A percentile compares a stretch with the other conserved stretches of the same genome.
phyloP scores from a whole-genome alignment of 2,329 filamentous ascomycete genomes.

The Epichloe elymi region DNA sequence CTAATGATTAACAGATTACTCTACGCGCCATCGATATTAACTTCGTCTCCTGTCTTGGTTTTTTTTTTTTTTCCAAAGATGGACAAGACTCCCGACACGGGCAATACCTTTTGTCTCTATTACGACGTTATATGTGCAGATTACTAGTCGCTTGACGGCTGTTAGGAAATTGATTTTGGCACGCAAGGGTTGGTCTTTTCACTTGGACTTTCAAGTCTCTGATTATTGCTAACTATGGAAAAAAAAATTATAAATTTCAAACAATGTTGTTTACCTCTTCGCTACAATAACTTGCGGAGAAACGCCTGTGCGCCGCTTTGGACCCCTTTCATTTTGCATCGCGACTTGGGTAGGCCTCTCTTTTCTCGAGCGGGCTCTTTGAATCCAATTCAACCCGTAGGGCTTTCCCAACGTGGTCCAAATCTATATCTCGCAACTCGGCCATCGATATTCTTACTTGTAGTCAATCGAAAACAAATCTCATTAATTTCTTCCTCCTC shows the following conservation, averaged over 20 bases:
- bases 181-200: conserved; percentile 16
- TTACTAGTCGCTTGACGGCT: background rate
- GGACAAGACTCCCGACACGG: background rate
- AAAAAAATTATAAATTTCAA: background rate
- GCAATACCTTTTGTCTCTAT: background rate
- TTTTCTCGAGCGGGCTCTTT: background rate
- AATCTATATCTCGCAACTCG: background rate
- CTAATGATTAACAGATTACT: conserved; percentile 17
- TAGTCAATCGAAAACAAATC: background rate
- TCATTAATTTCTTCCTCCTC: background rate
- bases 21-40: conserved; percentile 25
- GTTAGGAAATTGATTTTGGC: background rate
- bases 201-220: conserved; percentile 4
- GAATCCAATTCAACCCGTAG: background rate
- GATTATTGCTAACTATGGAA: conserved; percentile 4
- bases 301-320: background rate
- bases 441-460: background rate
- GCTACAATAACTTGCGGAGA: background rate
- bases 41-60: background rate
- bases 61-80: background rate
- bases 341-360: background rate
- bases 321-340: background rate
- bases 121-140: background rate
- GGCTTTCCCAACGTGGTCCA: background rate
- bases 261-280: background rate